Conservation (phyloP, 768 basidiomycete species). For the Boletus huronensis region DNA sequence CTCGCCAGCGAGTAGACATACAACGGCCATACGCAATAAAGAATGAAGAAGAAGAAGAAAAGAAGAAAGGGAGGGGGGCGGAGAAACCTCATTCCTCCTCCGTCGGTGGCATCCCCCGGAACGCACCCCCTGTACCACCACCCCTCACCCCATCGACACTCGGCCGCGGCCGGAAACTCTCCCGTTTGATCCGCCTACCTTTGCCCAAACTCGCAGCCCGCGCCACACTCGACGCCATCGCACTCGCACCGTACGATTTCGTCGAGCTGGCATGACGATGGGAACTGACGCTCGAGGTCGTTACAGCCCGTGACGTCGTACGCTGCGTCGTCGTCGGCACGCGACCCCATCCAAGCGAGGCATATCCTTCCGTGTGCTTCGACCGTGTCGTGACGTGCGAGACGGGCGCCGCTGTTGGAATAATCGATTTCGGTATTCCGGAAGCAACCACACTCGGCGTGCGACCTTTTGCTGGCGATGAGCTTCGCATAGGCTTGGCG, state of each 20-base stretch:
- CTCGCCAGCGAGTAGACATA: slow-evolving; percentile 24
- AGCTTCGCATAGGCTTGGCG: slow-evolving; percentile 16
- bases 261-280: slow-evolving; percentile 9
- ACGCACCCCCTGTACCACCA: slow-evolving; percentile 5
- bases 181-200: slow-evolving; percentile 53
- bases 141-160: slow-evolving; percentile 51
- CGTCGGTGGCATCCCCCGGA: slow-evolving; percentile 27
- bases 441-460: slow-evolving; percentile 23
- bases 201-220: slow-evolving; percentile 36
- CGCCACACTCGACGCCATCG: slow-evolving; percentile 7
- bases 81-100: slow-evolving; percentile 20
- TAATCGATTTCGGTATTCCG: slow-evolving; percentile 8
- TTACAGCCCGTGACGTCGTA: slow-evolving; percentile 20
- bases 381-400: slow-evolving; percentile 24
- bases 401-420: not conserved
- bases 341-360: slow-evolving; percentile 33
- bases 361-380: slow-evolving; percentile 28
- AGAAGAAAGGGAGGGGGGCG: not conserved
- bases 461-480: slow-evolving; percentile 30
- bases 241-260: slow-evolving; percentile 13
- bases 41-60: not conserved
- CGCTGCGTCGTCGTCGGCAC: slow-evolving; percentile 34
- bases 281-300: slow-evolving; percentile 8
- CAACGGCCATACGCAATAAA: not conserved
- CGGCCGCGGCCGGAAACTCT: slow-evolving; percentile 82